Base-by-base conservation (phyloP, 116 monocot species). In the Dioscorea cayenensis region DNA sequence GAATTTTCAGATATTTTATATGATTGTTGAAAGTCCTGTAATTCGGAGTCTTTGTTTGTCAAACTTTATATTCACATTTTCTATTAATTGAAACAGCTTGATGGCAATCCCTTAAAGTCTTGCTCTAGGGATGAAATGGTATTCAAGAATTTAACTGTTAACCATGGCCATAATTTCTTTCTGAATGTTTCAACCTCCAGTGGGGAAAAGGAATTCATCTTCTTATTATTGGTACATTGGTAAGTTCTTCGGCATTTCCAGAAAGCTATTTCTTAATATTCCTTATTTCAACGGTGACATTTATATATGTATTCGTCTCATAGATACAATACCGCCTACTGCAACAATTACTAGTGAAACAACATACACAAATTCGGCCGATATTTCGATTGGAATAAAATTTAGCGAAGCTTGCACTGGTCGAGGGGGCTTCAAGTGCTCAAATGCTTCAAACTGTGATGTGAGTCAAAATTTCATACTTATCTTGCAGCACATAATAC, bases 291-390 rank as follows among this genome's bases (percentile, higher is more conserved):
- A 7, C 20, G 6, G 43, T 68, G 38, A 19, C 27, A 29, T n/a
- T 68, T 49, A 43, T 13, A 10, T 2, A 25, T 14, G 14, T 68
- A 13, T 23, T 43, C 21, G 14, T 25, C 6, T 43, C 8, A 49
- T 43, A 68, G 68, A 68, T 68, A 49, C 68, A 1, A 68, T 43
- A 19, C 68, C 68, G 23, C 68, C 68, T n/a, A 68, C 68, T 49
- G 68, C 68, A 49, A 21, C 17, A 5, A 49, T 68, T 21, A 17
- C n/a, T 23, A 49, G 37, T 49, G 12, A 49, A 49, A 43, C 3
- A 21, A 68, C n/a, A 49, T 68, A n/a, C 23, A 49, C 38, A 68
- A 68, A 22, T 49, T 49, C 68, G 8, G 20, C 14, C 3, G 49
- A 49, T 32, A 49, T 68, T 25, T 48, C 68, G 14, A 22, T 68